Conservation (phyloP, 164 flowering plant genomes). For the Kalanchoe fedtschenkoi region DNA sequence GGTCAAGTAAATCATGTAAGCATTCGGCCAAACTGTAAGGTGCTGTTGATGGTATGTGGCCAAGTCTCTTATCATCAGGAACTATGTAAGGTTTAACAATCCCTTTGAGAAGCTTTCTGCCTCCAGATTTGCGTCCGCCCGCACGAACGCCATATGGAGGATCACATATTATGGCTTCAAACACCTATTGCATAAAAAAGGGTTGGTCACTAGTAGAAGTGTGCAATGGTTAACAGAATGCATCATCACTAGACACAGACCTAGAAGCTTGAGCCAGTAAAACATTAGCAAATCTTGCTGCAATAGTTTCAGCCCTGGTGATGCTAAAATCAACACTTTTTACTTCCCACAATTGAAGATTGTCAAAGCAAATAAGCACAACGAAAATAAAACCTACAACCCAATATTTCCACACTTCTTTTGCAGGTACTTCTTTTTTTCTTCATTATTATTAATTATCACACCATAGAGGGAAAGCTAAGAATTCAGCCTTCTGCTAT, state of each 20-base stretch:
- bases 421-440: too few relatives aligned
- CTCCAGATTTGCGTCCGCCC: constrained; percentile 98
- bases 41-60: constrained; percentile 93
- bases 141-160: constrained; percentile 99
- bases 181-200: constrained; percentile 29
- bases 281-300: neutral
- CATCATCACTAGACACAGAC: neutral
- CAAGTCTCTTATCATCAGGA: constrained; percentile 79
- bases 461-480: neutral
- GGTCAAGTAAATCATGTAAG: constrained; percentile 84
- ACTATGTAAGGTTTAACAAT: constrained; percentile 61
- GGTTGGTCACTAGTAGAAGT: neutral
- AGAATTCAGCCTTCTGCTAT: neutral
- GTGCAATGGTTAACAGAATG: neutral
- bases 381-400: neutral
- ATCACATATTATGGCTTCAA: constrained; percentile 94
- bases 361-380: too few relatives aligned
- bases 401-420: neutral
- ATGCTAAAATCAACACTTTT: neutral
- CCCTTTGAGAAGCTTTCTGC: constrained; percentile 80
- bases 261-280: neutral
- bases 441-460: too few relatives aligned
- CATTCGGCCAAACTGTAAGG: constrained; percentile 88
- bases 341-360: too few relatives aligned
- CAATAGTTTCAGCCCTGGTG: neutral